Evolutionary conservation across 805 yeast genomes (phyloP).

Genomic region (Vanderwaltozyma yarrowii): DNA sequence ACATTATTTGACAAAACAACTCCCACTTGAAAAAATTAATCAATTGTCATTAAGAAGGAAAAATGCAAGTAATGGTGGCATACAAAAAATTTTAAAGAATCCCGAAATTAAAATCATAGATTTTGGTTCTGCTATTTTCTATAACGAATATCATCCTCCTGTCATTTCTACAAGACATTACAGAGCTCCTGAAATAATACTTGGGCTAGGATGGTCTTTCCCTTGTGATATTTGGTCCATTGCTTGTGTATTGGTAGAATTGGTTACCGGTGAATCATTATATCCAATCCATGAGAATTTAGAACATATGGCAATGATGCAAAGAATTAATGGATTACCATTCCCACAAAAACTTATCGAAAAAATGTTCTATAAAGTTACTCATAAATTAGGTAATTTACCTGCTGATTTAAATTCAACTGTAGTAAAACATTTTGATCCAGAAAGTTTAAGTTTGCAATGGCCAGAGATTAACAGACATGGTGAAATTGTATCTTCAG

Average conservation of each 20-base stretch:
- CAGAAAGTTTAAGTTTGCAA: conserved; percentile 10
- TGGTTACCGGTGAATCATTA: conserved; percentile 87
- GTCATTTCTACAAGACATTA: conserved; percentile 93
- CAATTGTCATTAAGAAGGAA: conserved; percentile 22
- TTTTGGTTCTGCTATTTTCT: conserved; percentile 93
- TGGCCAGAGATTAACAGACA: conserved; percentile 26
- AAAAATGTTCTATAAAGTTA: conserved; percentile 26
- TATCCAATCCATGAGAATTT: conserved; percentile 91
- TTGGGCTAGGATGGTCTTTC: conserved; percentile 94
- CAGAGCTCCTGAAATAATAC: conserved; percentile 91
- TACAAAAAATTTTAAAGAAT: conserved; percentile 40
- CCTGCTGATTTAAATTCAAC: conserved; percentile 26
- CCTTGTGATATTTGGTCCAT: conserved; percentile 97
- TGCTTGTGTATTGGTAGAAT: conserved; percentile 86
- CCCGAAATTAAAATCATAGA: conserved; percentile 87
- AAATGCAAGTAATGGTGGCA: conserved; percentile 25
- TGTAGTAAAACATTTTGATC: conserved; percentile 25
- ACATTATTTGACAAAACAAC: conserved; percentile 6
- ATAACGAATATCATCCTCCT: conserved; percentile 87
- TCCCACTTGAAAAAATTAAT: conserved; percentile 13
- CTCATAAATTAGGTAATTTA: conserved; percentile 24
- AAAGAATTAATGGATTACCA: conserved; percentile 52
- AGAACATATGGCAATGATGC: conserved; percentile 94
- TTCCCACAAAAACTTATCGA: conserved; percentile 33
- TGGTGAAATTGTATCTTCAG: conserved; percentile 20